Base-by-base conservation (phyloP, 805 yeast genomes). In the Nakazawaea populi region DNA sequence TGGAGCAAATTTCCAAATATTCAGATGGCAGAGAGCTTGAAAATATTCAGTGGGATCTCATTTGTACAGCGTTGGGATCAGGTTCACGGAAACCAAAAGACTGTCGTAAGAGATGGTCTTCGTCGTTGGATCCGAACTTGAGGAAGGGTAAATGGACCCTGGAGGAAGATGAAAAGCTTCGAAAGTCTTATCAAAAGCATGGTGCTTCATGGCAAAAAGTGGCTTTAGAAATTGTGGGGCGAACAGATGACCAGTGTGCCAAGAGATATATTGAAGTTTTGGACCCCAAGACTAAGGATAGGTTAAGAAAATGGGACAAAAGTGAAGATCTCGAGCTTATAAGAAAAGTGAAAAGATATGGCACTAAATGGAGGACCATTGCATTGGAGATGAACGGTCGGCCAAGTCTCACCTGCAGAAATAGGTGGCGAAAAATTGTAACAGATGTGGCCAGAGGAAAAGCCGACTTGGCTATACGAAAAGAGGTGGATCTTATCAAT, bases 211-310 rank as follows among this genome's bases (percentile, higher is more conserved):
- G 97, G 97, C 87, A 87, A 55, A 84, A 84, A 58, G 90, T 91
- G 9, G 82, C 96, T 0, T 68, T 74, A 47, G 83, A 79, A 48
- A 86, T 91, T 10, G 79, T 80, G 3, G 96, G 96, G 5, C 74
- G 97, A 62, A 91, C 96, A 0, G 96, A 90, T 60, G 97, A 90
- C 65, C 97, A 91, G 69, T 91, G 98, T 71, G 88, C 96, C 1
- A 91, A 91, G 61, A 71, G 97, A 59, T 91, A 88, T 63, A 81
- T 84, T 12, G 97, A 91, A 60, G 96, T 89, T 1, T 66, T 91
- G 52, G 94, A 89, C 58, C 97, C 97, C 5, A 74, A 72, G 30
- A 86, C 90, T 8, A 81, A 82, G 53, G 89, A 86, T 56, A 69
- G 97, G 50, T 71, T 89, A 43, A 76, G 89, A 57, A 83, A 85